Evolutionary conservation across 768 basidiomycete species (phyloP).

Genomic region (Steccherinum ochraceum): DNA sequence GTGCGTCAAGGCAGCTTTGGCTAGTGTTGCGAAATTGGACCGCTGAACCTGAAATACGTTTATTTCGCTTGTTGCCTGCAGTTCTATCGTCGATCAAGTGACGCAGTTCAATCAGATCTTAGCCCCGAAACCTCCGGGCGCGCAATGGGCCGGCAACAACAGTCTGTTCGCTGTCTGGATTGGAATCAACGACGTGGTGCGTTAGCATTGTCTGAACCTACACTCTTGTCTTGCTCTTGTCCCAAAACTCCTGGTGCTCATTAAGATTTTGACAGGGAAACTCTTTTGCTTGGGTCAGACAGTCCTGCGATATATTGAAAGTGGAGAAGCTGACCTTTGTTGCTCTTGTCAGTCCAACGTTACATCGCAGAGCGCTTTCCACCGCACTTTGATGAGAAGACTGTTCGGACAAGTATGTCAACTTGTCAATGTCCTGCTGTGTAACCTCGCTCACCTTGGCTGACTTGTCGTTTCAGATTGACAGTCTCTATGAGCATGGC

Average conservation of each 20-base stretch:
- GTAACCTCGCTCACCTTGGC: neutral
- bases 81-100: slow-evolving; percentile 31
- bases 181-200: slow-evolving; percentile 32
- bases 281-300: slow-evolving; percentile 41
- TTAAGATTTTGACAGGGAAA: slow-evolving; percentile 31
- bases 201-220: neutral
- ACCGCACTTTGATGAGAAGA: slow-evolving; percentile 25
- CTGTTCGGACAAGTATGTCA: slow-evolving; percentile 27
- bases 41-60: no score
- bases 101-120: slow-evolving; percentile 26
- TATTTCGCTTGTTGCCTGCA: no score
- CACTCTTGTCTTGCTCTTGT: neutral
- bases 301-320: no score
- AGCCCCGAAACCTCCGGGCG: slow-evolving; percentile 25
- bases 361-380: slow-evolving; percentile 27
- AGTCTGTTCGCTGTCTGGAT: slow-evolving; percentile 32
- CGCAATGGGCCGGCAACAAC: slow-evolving; percentile 26
- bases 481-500: slow-evolving; percentile 40
- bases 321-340: slow-evolving; percentile 1
- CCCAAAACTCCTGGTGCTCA: slow-evolving; percentile 4
- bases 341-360: slow-evolving; percentile 25
- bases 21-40: neutral
- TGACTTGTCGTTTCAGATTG: slow-evolving; percentile 30
- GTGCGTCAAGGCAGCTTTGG: slow-evolving; percentile 16
- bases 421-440: neutral